Conservation (phyloP, 139 green algal genomes). For the Limnomonas spitsbergensis region DNA sequence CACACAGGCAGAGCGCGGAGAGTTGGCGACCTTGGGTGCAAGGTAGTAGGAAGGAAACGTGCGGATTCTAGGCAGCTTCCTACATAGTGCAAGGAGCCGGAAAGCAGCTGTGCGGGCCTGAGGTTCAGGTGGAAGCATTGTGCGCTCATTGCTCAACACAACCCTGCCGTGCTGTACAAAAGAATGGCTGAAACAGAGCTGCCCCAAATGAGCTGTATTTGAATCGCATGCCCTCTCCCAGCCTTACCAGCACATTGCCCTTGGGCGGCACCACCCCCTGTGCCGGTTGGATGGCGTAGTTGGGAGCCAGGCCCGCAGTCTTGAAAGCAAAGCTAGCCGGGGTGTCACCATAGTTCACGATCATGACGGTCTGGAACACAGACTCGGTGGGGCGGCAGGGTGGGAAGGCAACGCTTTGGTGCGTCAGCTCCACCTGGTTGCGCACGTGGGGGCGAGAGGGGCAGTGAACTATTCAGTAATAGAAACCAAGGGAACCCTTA, state of each 20-base stretch:
- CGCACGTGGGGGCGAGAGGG: too few relatives aligned
- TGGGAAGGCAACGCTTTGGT: constrained; percentile 47
- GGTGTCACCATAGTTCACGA: constrained; percentile 69
- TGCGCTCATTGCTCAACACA: too few relatives aligned
- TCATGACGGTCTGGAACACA: constrained; percentile 51
- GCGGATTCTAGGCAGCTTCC: too few relatives aligned
- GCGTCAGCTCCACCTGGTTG: constrained; percentile 6
- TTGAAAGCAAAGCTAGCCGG: constrained; percentile 51
- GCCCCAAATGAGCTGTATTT: too few relatives aligned
- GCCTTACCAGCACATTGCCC: constrained; percentile 54
- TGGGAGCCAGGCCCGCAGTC: not conserved
- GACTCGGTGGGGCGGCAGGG: constrained; percentile 38
- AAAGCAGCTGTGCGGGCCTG: too few relatives aligned
- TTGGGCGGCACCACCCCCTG: constrained; percentile 47
- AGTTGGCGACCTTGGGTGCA: not conserved
- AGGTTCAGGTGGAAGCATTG: too few relatives aligned
- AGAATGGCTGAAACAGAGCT: too few relatives aligned
- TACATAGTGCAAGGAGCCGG: too few relatives aligned
- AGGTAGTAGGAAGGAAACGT: too few relatives aligned
- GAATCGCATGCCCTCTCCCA: too few relatives aligned
- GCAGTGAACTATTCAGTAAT: not conserved
- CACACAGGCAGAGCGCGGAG: not conserved
- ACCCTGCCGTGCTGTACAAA: too few relatives aligned
- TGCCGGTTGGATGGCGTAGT: constrained; percentile 30
- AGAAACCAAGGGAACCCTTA: too few relatives aligned